Base-by-base conservation (phyloP, 371 early-diverging fungal genomes). In the Mucor racemosus region DNA sequence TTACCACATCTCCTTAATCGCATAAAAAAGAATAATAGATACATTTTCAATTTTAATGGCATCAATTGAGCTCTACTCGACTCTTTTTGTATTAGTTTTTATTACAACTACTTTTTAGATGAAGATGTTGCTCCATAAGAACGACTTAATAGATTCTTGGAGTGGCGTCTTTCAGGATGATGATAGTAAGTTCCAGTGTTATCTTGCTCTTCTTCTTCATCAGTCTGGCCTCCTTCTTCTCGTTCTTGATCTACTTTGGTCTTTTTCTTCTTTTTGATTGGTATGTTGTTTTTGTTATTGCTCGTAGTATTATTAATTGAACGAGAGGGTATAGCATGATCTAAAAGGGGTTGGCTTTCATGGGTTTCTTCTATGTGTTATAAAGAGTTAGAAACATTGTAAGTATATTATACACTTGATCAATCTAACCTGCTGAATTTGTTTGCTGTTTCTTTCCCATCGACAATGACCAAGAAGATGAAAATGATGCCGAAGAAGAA, bases 141-240 rank as follows among this genome's bases (percentile, higher is more conserved):
- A 13, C 67, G 61, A 44, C 68, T 72, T 9, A 58, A 57, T 15
- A 72, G 39, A 13, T 60, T 63, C 58, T 65, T 75, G 39, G 85
- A 84, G 14, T 70, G 66, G 21, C 76, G 68, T 60, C 81, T 68
- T 65, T 87, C 86, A 11, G 88, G 86, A 44, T 87, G 88, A 65
- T 87, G 88, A 64, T 85, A 86, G 64, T 87, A 87, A 14, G 79
- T 79, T 19, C 72, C 71, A 36, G 57, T 58, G 44, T 73, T 71
- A 15, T 69, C 69, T 31, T 64, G 66, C 54, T 72, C 71, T 50
- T 71, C 76, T 65, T 80, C 80, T 53, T 77, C 74, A 65, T 76
- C 76, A 5, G 72, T 71, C 21, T 74, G 68, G 26, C 75, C 74
- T 13, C 67, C 74, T 62, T 76, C 75, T 13, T 67, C 78, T 4